Evolutionary conservation across 108 stramenopile species (phyloP).

Genomic region (Cyclostephanos invisitatus): DNA sequence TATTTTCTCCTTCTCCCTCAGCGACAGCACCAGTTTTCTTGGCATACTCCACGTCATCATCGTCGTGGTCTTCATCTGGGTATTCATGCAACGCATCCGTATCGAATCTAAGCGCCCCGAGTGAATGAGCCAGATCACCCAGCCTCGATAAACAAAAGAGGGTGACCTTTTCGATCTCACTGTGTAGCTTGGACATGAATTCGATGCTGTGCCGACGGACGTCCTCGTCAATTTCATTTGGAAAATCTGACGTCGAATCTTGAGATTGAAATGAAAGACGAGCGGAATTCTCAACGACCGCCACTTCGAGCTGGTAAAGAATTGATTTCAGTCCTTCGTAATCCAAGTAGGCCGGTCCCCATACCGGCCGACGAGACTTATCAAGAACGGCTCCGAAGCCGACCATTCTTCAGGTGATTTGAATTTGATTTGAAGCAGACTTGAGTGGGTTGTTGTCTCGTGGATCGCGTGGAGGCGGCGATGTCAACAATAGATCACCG

Average conservation of each 20-base stretch:
- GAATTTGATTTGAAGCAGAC: neutral
- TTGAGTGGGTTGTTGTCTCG: too few relatives aligned
- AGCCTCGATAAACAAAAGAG: constrained; percentile 66
- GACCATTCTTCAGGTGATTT: constrained; percentile 53
- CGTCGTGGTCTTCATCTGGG: constrained; percentile 4
- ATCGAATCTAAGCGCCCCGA: constrained; percentile 69
- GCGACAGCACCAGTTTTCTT: constrained; percentile 5
- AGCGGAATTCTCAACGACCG: constrained; percentile 6
- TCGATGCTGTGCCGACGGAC: constrained; percentile 25
- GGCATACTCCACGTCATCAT: constrained; percentile 26
- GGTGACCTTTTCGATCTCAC: constrained; percentile 83
- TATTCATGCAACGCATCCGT: neutral
- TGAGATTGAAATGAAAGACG: constrained; percentile 19
- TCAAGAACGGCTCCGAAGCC: constrained; percentile 72
- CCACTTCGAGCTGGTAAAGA: neutral
- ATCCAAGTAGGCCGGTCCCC: constrained; percentile 82
- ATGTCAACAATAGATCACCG: too few relatives aligned
- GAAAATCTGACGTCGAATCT: constrained; percentile 6
- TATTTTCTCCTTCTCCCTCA: neutral
- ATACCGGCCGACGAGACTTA: constrained; percentile 69
- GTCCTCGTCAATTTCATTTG: constrained; percentile 43
- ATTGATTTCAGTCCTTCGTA: constrained; percentile 70
- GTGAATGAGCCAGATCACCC: constrained; percentile 83
- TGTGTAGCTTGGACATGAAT: constrained; percentile 68
- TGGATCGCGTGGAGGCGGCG: too few relatives aligned